A percentile compares a stretch with the other conserved stretches of the same genome.
Conservation (phyloP, 805 yeast genomes). For the Jamesozyma jinghongensis region DNA sequence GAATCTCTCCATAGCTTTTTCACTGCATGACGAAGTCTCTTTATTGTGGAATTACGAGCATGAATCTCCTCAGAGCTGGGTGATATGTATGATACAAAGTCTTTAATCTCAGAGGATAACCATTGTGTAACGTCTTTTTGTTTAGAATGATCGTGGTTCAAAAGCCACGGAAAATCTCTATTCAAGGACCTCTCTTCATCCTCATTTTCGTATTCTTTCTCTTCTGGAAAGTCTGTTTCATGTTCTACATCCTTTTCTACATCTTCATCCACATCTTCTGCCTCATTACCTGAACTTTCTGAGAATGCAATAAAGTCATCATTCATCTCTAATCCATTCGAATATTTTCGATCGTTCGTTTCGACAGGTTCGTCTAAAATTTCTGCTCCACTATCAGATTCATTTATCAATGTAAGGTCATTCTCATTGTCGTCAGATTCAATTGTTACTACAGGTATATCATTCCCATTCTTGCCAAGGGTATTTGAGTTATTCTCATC, state of each 20-base stretch:
- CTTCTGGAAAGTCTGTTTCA: not conserved
- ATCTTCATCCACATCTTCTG: constrained; percentile 11
- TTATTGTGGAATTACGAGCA: constrained; percentile 58
- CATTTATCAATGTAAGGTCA: not conserved
- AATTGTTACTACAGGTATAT: not conserved
- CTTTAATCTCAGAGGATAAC: constrained; percentile 77
- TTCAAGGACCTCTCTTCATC: constrained; percentile 9
- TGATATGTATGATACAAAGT: constrained; percentile 75
- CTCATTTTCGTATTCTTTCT: constrained; percentile 2
- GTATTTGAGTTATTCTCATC: not conserved
- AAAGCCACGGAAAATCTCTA: constrained; percentile 58
- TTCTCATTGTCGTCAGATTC: not conserved
- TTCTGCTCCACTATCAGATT: not conserved
- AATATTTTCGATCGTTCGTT: not conserved
- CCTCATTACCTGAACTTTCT: constrained; percentile 24
- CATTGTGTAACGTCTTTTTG: constrained; percentile 77
- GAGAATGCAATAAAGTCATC: constrained; percentile 37
- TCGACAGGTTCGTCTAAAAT: constrained; percentile 2
- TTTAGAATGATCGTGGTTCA: constrained; percentile 64
- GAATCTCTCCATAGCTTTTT: constrained; percentile 65
- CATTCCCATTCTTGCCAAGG: not conserved
- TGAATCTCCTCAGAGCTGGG: constrained; percentile 70
- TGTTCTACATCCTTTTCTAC: not conserved
- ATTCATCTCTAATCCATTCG: constrained; percentile 30
- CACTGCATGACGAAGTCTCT: constrained; percentile 45